These are phyloP conservation scores for Termitomyces sp. DNA, from an alignment of 768 basidiomycete genomes.

Conservation along the genomic window DNA sequence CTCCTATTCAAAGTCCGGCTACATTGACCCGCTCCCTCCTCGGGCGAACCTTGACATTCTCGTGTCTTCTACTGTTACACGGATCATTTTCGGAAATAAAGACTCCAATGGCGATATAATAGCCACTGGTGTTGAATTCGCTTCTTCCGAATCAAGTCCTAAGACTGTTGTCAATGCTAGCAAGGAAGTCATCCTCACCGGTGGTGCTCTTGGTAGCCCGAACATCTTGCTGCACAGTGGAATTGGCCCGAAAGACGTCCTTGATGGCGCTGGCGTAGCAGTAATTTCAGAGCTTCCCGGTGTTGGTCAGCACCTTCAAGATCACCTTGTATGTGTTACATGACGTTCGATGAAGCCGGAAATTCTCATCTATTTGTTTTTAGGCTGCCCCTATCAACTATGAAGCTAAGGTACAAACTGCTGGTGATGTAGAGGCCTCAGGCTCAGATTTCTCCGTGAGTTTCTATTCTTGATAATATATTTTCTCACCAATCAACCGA, in stretches of 20 bases:
- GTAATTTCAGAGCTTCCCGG: conserved; percentile 47
- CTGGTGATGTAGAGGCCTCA: conserved; percentile 26
- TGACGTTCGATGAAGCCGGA: background rate
- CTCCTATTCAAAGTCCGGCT: conserved; percentile 53
- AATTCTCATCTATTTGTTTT: background rate
- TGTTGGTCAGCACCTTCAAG: conserved; percentile 57
- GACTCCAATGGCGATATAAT: conserved; percentile 32
- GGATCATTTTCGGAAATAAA: conserved; percentile 34
- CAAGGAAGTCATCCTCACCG: conserved; percentile 48
- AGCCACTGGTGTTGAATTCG: conserved; percentile 48
- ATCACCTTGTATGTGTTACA: conserved; percentile 30
- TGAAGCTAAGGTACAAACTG: conserved; percentile 22
- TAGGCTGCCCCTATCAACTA: conserved; percentile 12
- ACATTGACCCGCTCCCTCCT: conserved; percentile 57
- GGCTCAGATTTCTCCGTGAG: conserved; percentile 26
- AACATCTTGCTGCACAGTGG: conserved; percentile 54
- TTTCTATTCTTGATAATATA: background rate
- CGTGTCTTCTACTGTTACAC: conserved; percentile 53
- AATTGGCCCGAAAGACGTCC: conserved; percentile 50
- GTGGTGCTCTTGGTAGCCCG: conserved; percentile 45
- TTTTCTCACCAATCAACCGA: background rate
- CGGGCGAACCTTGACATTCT: conserved; percentile 62
- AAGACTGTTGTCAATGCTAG: conserved; percentile 10
- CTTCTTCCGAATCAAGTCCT: conserved; percentile 17
- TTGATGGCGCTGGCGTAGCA: conserved; percentile 39